Conservation (phyloP, 768 basidiomycete species). For the Lentinus brumalis region DNA sequence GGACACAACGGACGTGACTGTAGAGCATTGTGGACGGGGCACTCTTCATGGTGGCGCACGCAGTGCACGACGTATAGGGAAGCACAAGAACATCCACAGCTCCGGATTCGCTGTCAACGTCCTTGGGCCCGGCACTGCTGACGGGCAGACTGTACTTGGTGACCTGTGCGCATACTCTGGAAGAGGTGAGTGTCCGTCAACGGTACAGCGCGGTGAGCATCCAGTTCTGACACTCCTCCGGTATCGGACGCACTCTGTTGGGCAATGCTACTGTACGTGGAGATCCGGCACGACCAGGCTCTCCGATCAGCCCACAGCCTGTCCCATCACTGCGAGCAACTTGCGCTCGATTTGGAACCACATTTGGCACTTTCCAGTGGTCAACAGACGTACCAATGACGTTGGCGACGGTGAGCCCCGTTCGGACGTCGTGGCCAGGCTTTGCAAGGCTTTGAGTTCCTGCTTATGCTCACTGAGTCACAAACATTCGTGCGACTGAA, state of each 20-base stretch:
- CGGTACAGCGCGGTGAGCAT: background rate
- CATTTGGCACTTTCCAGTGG: too few relatives aligned
- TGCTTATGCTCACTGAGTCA: too few relatives aligned
- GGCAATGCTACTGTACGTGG: background rate
- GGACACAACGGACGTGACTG: background rate
- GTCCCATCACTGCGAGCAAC: conserved; percentile 7
- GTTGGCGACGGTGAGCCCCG: too few relatives aligned
- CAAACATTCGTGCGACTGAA: too few relatives aligned
- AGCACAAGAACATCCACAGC: conserved; percentile 50
- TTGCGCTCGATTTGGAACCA: too few relatives aligned
- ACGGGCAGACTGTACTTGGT: conserved; percentile 43
- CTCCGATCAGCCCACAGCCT: conserved; percentile 27
- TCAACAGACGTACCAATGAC: too few relatives aligned
- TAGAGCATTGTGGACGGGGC: conserved; percentile 29
- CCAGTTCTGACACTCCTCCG: conserved; percentile 1
- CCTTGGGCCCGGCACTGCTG: conserved; percentile 20
- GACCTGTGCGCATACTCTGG: conserved; percentile 65
- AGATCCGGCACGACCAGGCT: conserved; percentile 41
- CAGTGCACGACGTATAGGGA: conserved; percentile 33
- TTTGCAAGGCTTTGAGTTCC: too few relatives aligned
- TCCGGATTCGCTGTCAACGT: conserved; percentile 58
- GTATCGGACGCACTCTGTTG: background rate
- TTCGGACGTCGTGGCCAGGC: too few relatives aligned
- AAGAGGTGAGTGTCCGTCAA: conserved; percentile 45
- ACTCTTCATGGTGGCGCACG: conserved; percentile 56